These are phyloP conservation scores for Lecanicillium sp. DNA, from an alignment of 2,329 filamentous ascomycete genomes.

Conservation along the genomic window DNA sequence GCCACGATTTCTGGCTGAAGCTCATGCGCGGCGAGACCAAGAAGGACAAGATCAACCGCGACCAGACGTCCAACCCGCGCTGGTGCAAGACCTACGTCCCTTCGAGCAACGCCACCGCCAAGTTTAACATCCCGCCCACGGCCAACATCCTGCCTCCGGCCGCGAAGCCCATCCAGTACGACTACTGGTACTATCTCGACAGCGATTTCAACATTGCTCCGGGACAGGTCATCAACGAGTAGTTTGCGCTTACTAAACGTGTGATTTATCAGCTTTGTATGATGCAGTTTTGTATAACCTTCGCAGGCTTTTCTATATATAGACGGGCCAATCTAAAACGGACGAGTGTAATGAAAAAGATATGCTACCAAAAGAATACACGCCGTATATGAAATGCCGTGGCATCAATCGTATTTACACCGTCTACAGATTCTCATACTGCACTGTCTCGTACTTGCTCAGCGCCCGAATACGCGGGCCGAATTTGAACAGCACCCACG, in stretches of 20 bases:
- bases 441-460: constrained; percentile 34
- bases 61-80: constrained; percentile 31
- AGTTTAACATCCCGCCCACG: constrained; percentile 27
- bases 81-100: constrained; percentile 28
- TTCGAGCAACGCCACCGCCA: constrained; percentile 26
- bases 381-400: not conserved
- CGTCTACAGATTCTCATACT: constrained; percentile 16
- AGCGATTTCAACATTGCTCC: constrained; percentile 25
- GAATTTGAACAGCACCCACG: constrained; percentile 46
- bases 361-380: not conserved
- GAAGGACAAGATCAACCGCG: constrained; percentile 33
- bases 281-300: too few relatives aligned
- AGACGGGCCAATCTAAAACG: too few relatives aligned
- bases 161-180: constrained; percentile 26
- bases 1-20: constrained; percentile 34
- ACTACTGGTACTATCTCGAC: constrained; percentile 34
- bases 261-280: too few relatives aligned
- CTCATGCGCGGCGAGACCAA: constrained; percentile 32
- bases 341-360: too few relatives aligned
- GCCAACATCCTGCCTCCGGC: constrained; percentile 26
- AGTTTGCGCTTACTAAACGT: too few relatives aligned
- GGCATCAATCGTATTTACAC: not conserved
- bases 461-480: constrained; percentile 36
- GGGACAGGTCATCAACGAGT: constrained; percentile 8
- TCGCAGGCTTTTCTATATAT: too few relatives aligned